phyloP scores from a whole-genome alignment of 345 rosid species.

The Jatropha curcas region DNA sequence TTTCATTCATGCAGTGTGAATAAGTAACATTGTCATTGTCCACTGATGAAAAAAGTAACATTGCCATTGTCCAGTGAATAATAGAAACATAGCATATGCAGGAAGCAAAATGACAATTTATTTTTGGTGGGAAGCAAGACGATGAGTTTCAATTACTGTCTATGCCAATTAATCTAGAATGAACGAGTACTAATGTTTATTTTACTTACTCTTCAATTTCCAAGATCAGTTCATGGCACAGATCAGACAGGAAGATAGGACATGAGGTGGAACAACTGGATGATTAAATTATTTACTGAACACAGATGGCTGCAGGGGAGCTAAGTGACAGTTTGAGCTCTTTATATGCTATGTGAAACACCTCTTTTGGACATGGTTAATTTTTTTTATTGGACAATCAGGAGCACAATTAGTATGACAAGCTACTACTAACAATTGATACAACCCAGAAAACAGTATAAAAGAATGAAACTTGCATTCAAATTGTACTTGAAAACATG shows the following conservation, averaged over 20 bases:
- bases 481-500: background rate
- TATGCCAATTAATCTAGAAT: background rate
- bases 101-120: background rate
- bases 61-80: background rate
- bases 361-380: too few relatives aligned
- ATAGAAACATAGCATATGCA: background rate
- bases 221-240: background rate
- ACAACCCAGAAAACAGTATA: background rate
- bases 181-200: background rate
- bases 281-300: background rate
- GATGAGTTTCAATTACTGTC: background rate
- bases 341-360: background rate
- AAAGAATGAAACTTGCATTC: background rate
- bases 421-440: too few relatives aligned
- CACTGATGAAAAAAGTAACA: too few relatives aligned
- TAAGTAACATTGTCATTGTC: background rate
- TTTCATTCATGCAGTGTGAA: conserved; percentile 14
- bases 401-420: too few relatives aligned
- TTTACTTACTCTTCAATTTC: background rate
- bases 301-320: background rate
- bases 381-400: too few relatives aligned
- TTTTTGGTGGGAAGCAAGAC: background rate
- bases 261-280: too few relatives aligned
- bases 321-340: background rate
- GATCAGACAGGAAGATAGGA: background rate